Base-by-base conservation (phyloP, 306 rosid species). In the Nissolia schottii region DNA sequence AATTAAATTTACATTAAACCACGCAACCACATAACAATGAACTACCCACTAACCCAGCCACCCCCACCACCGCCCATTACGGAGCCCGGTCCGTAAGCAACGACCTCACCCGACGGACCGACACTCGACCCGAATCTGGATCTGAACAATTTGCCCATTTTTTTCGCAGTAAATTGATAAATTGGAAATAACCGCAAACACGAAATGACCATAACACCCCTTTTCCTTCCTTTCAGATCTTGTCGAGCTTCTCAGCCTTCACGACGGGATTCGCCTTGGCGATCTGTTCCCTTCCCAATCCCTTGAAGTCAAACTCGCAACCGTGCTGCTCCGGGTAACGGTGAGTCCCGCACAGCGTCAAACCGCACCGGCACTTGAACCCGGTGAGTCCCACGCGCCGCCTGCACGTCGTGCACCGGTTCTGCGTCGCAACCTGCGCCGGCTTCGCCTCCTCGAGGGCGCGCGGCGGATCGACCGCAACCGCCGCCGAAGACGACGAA, bases 381-480 rank as follows among this genome's bases (percentile, higher is more conserved):
- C 96, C 98, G 24, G 91, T 90, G 63, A 92, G 31, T 0, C 95
- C 98, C 80, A 92, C 91, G 91, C 98, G 96, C 90, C 85, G 38
- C 85, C 82, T 79, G 76, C 98, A 92, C 3, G 84, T 41, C 74
- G 2, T 29, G 62, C 96, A 92, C 58, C 86, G 80, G 63, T 73
- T 88, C 41, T 40, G 70, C 32, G 70, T 25, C n/a, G n/a, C n/a
- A n/a, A n/a, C n/a, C n/a, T n/a, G n/a, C 56, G n/a, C 55, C 51
- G 23, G 35, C 61, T 40, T 23, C 31, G 9, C 20, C 70, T 27
- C 71, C 7, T 25, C 76, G 1, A 6, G 15, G 3, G 9, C 29
- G 60, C 14, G 10, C 0, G 61, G 35, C 4, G 25, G 67, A 13
- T 60, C 64, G 4, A 11, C 12, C 27, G 3, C 16, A 3, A 41